These are phyloP conservation scores for Circinella minor DNA, from an alignment of 371 early-diverging fungal species.

Conservation along the genomic window DNA sequence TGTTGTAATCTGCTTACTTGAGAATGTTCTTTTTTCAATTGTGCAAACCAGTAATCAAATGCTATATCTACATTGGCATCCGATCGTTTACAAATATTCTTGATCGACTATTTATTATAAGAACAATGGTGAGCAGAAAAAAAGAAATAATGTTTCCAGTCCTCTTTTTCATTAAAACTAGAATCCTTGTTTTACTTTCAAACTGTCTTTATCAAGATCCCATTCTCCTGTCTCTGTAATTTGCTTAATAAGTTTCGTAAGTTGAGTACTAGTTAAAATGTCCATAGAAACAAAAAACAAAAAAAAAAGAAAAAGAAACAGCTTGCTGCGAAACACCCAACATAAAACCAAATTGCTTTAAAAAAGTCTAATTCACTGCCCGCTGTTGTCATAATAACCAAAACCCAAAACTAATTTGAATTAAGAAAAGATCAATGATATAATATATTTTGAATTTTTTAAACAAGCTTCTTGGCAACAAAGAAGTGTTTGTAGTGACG, in stretches of 20 bases:
- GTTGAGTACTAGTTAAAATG: conserved; percentile 23
- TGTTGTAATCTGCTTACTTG: conserved; percentile 42
- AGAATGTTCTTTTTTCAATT: conserved; percentile 67
- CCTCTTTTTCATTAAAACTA: too few relatives aligned
- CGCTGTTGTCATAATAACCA: too few relatives aligned
- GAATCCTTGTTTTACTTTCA: conserved; percentile 31
- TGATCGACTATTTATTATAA: conserved; percentile 51
- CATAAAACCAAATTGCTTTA: not conserved
- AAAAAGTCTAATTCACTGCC: not conserved
- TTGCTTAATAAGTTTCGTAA: conserved; percentile 28
- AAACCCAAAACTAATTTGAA: too few relatives aligned
- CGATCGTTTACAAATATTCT: conserved; percentile 57
- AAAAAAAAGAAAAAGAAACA: not conserved
- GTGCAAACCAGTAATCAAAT: conserved; percentile 53
- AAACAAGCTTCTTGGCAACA: conserved; percentile 93
- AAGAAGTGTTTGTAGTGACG: conserved; percentile 91
- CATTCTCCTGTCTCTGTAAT: conserved; percentile 54
- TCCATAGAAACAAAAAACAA: conserved; percentile 26
- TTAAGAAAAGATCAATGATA: not conserved
- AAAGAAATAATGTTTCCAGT: too few relatives aligned
- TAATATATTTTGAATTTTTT: conserved; percentile 16
- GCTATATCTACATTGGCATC: conserved; percentile 44
- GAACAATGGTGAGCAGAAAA: not conserved
- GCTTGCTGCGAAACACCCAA: not conserved
- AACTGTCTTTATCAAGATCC: conserved; percentile 28